A percentile compares a stretch with the other conserved stretches of the same genome.
These are phyloP conservation scores for Mycena filopes DNA, from an alignment of 768 basidiomycete genomes.

Conservation along the genomic window DNA sequence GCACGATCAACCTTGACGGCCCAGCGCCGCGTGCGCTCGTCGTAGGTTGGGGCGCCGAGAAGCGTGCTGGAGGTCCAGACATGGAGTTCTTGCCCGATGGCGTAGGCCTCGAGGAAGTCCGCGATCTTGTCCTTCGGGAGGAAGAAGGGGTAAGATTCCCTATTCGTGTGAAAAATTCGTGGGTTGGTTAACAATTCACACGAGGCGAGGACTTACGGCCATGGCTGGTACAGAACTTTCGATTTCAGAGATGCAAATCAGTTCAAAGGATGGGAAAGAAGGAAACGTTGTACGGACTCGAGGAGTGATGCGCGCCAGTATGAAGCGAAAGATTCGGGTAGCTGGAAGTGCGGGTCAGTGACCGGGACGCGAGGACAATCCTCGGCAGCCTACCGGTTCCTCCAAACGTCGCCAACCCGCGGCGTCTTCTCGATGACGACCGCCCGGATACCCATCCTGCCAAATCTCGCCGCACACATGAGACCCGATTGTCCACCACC, in stretches of 20 bases:
- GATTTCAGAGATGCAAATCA: neutral
- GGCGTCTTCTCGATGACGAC: slow-evolving; percentile 60
- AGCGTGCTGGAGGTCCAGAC: neutral
- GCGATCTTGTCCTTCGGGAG: slow-evolving; percentile 1
- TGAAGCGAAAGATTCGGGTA: slow-evolving; percentile 31
- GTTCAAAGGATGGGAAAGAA: neutral
- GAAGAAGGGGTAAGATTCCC: too few relatives aligned
- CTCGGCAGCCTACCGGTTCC: slow-evolving; percentile 54
- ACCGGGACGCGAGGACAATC: neutral
- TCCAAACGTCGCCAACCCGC: slow-evolving; percentile 56
- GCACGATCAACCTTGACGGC: neutral
- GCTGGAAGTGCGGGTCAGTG: neutral
- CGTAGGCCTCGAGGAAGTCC: neutral
- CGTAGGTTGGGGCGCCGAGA: neutral
- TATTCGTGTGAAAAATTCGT: too few relatives aligned
- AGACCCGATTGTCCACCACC: slow-evolving; percentile 67
- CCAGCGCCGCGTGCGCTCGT: neutral
- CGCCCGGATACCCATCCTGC: slow-evolving; percentile 53
- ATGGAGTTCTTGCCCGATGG: neutral
- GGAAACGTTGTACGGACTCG: neutral
- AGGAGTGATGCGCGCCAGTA: slow-evolving; percentile 15
- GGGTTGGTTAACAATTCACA: too few relatives aligned
- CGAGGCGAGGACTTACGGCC: slow-evolving; percentile 18
- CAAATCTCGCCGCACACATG: slow-evolving; percentile 63
- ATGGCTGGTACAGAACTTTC: slow-evolving; percentile 27